Base-by-base conservation (phyloP, 176 grass and related monocot species). In the Triticum dicoccoides region DNA sequence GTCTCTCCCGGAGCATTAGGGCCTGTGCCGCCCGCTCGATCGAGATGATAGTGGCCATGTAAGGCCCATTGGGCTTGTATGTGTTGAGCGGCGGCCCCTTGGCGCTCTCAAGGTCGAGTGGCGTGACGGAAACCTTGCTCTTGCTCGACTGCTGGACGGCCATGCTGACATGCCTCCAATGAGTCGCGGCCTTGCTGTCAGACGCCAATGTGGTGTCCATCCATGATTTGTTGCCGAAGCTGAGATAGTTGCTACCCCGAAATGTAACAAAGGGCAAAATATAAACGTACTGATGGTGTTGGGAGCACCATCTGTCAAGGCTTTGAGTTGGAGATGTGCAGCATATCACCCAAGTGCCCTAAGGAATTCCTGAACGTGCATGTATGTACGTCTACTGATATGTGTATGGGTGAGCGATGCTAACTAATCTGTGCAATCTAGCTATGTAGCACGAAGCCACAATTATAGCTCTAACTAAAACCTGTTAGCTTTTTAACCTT, bases 11-110 rank as follows among this genome's bases (percentile, higher is more conserved):
- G 39, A 9, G 39, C 5, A 8, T 41, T 41, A 5, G 39, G 39
- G 39, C 5, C 6, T 37, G 35, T 33, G 32, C 6, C 30, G 73
- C 49, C n/a, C 91, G 95, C 82, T 97, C 92, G 35, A 97, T 89
- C 2, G 87, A 93, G 64, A 97, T 61, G 44, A 95, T 97, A 10
- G 74, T 97, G 52, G 87, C 95, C 18, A 87, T 95, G 84, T 90
- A 97, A 47, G 92, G 89, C 71, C 71, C 89, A 65, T 95, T 95
- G 35, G 35, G 35, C 35, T 37, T 37, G 35, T 37, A 37, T 0
- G 6, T 37, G 35, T 32, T 32, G 32, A 32, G 35, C 2, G 35
- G 35, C 35, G 35, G 3, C 35, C 7, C 35, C 35, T 37, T 37
- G 87, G 82, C 25, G 5, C 39, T 41, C 39, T 41, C 39, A 8